A percentile compares a stretch with the other conserved stretches of the same genome.
Conservation (phyloP, 208 protist genomes). For the Crithidia mellificae region DNA sequence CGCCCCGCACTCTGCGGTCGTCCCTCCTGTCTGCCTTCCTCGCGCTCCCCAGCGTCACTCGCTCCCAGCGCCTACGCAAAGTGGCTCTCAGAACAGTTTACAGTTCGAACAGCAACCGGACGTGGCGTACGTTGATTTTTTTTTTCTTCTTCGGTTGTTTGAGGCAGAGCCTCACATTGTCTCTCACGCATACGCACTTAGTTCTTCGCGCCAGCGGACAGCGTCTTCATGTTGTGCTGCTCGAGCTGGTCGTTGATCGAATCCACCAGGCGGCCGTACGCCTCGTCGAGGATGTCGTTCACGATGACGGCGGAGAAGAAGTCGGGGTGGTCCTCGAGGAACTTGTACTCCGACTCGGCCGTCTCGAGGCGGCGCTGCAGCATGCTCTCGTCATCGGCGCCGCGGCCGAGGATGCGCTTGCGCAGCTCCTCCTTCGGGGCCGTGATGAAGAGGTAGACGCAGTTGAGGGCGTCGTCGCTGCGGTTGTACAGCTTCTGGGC, state of each 20-base stretch:
- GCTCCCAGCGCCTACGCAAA: background rate
- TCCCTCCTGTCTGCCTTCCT: too few relatives aligned
- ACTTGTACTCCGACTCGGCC: constrained; percentile 74
- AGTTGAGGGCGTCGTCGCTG: constrained; percentile 42
- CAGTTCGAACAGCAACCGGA: constrained; percentile 18
- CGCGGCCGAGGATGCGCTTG: constrained; percentile 74
- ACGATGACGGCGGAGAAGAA: constrained; percentile 77
- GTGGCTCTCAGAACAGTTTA: background rate
- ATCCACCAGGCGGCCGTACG: constrained; percentile 60
- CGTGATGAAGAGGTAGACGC: constrained; percentile 79
- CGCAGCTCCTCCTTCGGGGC: constrained; percentile 79
- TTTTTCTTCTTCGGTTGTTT: constrained; percentile 12
- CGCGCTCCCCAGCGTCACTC: too few relatives aligned
- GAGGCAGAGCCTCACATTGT: background rate
- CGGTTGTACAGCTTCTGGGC: constrained; percentile 62
- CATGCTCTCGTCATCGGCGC: constrained; percentile 74
- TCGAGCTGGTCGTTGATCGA: constrained; percentile 57
- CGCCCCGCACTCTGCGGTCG: background rate
- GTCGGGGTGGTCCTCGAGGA: constrained; percentile 59
- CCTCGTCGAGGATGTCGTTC: constrained; percentile 75
- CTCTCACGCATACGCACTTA: constrained; percentile 1
- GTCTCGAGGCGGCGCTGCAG: constrained; percentile 77
- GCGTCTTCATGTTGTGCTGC: constrained; percentile 56
- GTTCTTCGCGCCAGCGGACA: constrained; percentile 17
- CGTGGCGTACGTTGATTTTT: constrained; percentile 5